Evolutionary conservation across 1,284 basidiomycete genomes (phyloP), one percentile per base, ranked within the genome.

Genomic region (Sporisorium scitamineum): DNA sequence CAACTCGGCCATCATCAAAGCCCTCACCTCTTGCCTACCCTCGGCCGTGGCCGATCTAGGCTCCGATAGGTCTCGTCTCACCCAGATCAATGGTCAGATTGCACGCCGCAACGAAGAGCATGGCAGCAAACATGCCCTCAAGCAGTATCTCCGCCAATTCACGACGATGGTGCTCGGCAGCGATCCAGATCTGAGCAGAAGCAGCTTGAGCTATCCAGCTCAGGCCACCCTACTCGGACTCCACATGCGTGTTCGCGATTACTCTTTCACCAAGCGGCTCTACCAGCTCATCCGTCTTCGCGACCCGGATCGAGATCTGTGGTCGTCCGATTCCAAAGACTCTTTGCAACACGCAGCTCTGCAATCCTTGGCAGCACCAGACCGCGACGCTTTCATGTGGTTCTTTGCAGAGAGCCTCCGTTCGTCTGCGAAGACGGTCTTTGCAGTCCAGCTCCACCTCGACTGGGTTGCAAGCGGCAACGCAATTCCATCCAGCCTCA

Each of bases 391-490:
- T 3, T 76, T 76, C 50, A 52, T 53, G 42, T 76, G 74, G 74
- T 53, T 76, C 32, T 76, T 76, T 41, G 44, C 45, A 2, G 56
- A 70, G 37, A 68, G 64, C 34, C 45, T 66, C 24, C 32, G 55
- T 11, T 52, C 61, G 4, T 24, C 39, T 3, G 34, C 57, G 7
- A 48, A 42, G 7, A 34, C 51, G 3, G 22, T 52, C 52, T 76
- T 76, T 52, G 61, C 70, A 3, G 32, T 71, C 10, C 69, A 67
- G 24, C 74, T 76, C 24, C 72, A 69, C 26, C 51, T 72, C n/a
- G 74, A 76, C 55, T 76, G 74, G 74, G 27, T 69, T 5, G 65
- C 65, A 1, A 69, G 74, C 54, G 74, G 74, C 42, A 72, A 76
- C 32, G 26, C 24, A 18, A 56, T 71, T 1, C 41, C 69, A 6